Evolutionary conservation across 164 flowering plant genomes (phyloP), one percentile per base, ranked within the genome.

Genomic region (Annona cherimola): DNA sequence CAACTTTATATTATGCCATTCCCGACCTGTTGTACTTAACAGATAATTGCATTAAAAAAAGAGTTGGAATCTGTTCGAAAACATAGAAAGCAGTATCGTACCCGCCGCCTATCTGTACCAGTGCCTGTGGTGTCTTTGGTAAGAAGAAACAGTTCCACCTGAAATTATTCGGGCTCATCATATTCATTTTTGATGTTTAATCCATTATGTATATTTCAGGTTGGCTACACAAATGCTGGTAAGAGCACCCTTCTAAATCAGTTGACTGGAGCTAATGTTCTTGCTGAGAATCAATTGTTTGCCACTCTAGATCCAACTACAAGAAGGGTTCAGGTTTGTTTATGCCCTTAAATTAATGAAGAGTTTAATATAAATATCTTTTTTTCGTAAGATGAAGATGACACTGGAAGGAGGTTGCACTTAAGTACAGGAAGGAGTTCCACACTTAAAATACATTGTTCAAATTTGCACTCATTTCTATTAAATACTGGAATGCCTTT

Each of bases 301-400:
- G 98, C 98, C 4, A 94, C 98, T 41, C 92, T 94, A 75, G 98
- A 94, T 84, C 98, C 98, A 68, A 94, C 98, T 63, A 94, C 98
- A 46, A 89, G 97, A 87, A 86, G 98, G 80, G 98, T 94, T 42
- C 93, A 90, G 98, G 98, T 88, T 54, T 80, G 86, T 14, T 43
- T 1, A 66, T 42, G 7, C 12, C 0, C 5, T 66, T 18, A 19
- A 8, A 66, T n/a, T n/a, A n/a, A n/a, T n/a, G n/a, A n/a, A n/a
- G n/a, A n/a, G n/a, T n/a, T n/a, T n/a, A n/a, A n/a, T n/a, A n/a
- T n/a, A n/a, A n/a, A n/a, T n/a, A n/a, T n/a, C n/a, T n/a, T n/a
- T n/a, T n/a, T n/a, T n/a, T n/a, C n/a, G n/a, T n/a, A n/a, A n/a
- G n/a, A n/a, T n/a, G n/a, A n/a, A n/a, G n/a, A n/a, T n/a, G n/a